These are phyloP conservation scores for Mycena epipterygia DNA, from an alignment of 768 basidiomycete species.

Conservation along the genomic window DNA sequence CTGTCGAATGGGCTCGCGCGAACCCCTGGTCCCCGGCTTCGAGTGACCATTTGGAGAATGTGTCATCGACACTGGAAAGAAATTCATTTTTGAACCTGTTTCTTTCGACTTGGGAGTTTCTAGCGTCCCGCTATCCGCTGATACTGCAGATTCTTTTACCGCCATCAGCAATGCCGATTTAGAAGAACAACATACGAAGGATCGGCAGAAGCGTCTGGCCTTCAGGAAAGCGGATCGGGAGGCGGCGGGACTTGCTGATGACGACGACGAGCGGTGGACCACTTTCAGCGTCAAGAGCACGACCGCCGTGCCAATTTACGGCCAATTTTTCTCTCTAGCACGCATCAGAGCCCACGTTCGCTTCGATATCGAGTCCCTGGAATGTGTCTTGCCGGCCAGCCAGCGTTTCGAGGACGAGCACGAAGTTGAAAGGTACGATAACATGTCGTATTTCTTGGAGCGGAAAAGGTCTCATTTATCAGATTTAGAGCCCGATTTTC, in stretches of 20 bases:
- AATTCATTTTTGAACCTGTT: background rate
- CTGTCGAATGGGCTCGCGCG: background rate
- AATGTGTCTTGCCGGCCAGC: background rate
- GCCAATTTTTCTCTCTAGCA: background rate
- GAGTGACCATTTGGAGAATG: slow-evolving; percentile 10
- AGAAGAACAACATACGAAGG: background rate
- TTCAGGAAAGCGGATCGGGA: background rate
- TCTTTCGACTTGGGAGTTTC: too few relatives aligned
- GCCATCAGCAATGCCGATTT: background rate
- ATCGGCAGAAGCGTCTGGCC: background rate
- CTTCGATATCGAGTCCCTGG: background rate
- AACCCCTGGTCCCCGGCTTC: slow-evolving; percentile 1
- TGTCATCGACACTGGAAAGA: background rate
- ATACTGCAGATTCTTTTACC: background rate
- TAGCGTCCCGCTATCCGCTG: background rate
- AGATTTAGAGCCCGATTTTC: slow-evolving; percentile 4
- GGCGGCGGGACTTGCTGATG: background rate
- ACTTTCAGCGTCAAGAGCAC: background rate
- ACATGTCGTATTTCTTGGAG: background rate
- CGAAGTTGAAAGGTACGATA: background rate
- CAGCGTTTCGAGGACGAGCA: background rate
- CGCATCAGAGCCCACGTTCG: background rate
- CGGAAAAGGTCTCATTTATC: background rate
- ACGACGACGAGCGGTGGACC: background rate
- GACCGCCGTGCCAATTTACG: background rate